Conservation (phyloP, 768 basidiomycete genomes). For the Guyanaporus albipodus region DNA sequence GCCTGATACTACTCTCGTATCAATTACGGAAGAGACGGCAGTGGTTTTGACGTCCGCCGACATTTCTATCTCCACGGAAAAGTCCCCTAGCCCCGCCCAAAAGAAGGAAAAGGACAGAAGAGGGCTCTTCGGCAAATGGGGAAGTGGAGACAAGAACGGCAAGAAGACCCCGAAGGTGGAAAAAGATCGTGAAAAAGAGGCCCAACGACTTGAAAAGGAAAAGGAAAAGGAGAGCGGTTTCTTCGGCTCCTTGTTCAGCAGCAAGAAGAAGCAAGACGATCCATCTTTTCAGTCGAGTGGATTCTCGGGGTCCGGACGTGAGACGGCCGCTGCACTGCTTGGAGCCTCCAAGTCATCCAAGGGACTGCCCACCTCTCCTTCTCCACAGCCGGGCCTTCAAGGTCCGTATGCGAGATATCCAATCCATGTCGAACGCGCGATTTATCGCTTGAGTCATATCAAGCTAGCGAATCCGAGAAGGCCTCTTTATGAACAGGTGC, state of each 20-base stretch:
- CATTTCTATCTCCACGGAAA: constrained; percentile 17
- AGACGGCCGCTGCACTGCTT: constrained; percentile 82
- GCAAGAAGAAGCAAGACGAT: constrained; percentile 85
- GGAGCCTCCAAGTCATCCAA: constrained; percentile 82
- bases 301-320: constrained; percentile 59
- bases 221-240: constrained; percentile 64
- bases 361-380: constrained; percentile 53
- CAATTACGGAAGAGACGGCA: constrained; percentile 25
- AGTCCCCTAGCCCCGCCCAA: constrained; percentile 29
- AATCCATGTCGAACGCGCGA: constrained; percentile 97
- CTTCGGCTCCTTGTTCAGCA: constrained; percentile 88
- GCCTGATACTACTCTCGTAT: constrained; percentile 38
- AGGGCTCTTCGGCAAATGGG: constrained; percentile 64
- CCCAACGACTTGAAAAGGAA: constrained; percentile 45
- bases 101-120: constrained; percentile 75
- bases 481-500: constrained; percentile 94
- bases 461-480: constrained; percentile 96
- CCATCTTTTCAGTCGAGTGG: constrained; percentile 35
- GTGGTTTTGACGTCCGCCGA: constrained; percentile 24
- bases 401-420: constrained; percentile 78
- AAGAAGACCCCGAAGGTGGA: constrained; percentile 50
- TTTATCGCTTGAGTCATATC: constrained; percentile 96
- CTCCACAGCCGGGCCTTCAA: constrained; percentile 42
- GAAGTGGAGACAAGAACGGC: constrained; percentile 49
- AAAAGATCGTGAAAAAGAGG: constrained; percentile 48